Evolutionary conservation across 1,284 basidiomycete genomes (phyloP).

Genomic region (Coniferiporia weirii): DNA sequence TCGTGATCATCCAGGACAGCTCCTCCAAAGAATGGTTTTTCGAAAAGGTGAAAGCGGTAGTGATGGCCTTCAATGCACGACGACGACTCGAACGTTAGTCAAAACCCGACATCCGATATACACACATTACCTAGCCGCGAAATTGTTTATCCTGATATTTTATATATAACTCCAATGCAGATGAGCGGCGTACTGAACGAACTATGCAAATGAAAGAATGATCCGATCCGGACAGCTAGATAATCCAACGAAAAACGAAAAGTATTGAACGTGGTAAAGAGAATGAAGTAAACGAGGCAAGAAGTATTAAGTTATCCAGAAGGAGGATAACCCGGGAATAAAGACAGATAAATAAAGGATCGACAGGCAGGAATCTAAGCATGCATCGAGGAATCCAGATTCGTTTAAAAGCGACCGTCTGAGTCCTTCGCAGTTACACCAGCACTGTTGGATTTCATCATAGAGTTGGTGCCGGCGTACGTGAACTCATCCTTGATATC

Average conservation of each 20-base stretch:
- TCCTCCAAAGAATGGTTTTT: constrained; percentile 75
- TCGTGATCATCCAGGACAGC: constrained; percentile 73
- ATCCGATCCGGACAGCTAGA: neutral
- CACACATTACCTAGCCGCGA: constrained; percentile 1
- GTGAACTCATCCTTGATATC: constrained; percentile 3
- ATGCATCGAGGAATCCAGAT: neutral
- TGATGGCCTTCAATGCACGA: constrained; percentile 67
- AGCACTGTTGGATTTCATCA: constrained; percentile 17
- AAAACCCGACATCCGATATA: constrained; percentile 4
- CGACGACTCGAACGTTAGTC: constrained; percentile 58
- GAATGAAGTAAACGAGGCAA: neutral
- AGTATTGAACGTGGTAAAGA: no score
- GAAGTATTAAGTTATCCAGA: neutral
- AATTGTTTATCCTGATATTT: constrained; percentile 10
- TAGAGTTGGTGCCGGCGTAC: constrained; percentile 12
- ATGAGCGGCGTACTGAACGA: neutral
- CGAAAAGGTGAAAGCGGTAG: constrained; percentile 63
- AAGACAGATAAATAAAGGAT: neutral
- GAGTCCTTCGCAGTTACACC: constrained; percentile 17
- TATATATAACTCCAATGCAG: neutral
- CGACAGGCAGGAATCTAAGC: neutral
- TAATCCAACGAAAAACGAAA: constrained; percentile 2
- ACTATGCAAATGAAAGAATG: neutral
- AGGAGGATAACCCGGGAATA: neutral
- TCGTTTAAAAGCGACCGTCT: neutral